These are phyloP conservation scores for Rosellinia necatrix DNA, from an alignment of 2,329 filamentous ascomycete species.

Conservation along the genomic window DNA sequence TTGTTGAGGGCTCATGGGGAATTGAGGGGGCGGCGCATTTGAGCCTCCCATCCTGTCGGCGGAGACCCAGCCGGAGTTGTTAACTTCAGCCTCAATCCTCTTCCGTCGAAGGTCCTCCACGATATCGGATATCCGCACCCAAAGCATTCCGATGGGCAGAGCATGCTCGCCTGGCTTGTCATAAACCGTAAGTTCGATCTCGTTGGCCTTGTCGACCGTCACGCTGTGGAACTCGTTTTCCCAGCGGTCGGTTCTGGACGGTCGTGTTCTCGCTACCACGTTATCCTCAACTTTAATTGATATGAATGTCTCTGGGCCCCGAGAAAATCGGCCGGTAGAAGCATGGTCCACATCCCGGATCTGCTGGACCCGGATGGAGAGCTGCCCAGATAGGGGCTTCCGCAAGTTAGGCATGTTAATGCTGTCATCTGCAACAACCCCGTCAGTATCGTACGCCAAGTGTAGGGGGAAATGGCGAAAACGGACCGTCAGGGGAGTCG, in stretches of 20 bases:
- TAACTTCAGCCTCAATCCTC: conserved; percentile 95
- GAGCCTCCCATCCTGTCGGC: conserved; percentile 83
- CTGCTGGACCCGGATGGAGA: conserved; percentile 82
- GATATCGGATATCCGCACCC: conserved; percentile 96
- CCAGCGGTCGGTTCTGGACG: conserved; percentile 87
- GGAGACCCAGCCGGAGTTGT: conserved; percentile 93
- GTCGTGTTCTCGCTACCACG: conserved; percentile 84
- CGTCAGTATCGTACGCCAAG: conserved; percentile 23
- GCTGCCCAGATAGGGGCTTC: conserved; percentile 91
- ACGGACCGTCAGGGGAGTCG: conserved; percentile 79
- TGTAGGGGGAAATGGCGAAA: background rate
- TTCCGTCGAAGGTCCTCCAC: conserved; percentile 97
- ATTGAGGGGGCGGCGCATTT: conserved; percentile 56
- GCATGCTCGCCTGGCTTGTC: conserved; percentile 91
- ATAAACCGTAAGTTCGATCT: conserved; percentile 96
- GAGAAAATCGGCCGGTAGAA: conserved; percentile 78
- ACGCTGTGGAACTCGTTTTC: conserved; percentile 88
- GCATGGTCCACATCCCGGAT: conserved; percentile 96
- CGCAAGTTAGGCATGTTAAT: conserved; percentile 93
- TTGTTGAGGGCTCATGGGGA: conserved; percentile 59
- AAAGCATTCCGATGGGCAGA: conserved; percentile 91
- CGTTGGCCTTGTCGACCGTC: conserved; percentile 97
- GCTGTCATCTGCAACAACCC: conserved; percentile 74
- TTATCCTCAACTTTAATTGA: conserved; percentile 96
- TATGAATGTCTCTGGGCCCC: conserved; percentile 93